Evolutionary conservation across 768 basidiomycete genomes (phyloP), one percentile per base, ranked within the genome.

Genomic region (Chalciporus piperatus): DNA sequence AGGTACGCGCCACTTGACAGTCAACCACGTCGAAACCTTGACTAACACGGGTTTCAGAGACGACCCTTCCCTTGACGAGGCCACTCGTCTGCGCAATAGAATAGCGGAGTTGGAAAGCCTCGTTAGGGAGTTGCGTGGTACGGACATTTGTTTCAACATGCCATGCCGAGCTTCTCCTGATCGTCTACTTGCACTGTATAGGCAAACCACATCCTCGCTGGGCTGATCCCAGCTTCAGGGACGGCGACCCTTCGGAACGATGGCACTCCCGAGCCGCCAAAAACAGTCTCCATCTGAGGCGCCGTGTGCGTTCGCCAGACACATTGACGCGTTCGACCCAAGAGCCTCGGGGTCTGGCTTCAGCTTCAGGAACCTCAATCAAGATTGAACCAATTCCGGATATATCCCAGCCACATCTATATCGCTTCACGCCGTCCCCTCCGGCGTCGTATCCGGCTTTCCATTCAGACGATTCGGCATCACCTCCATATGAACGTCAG

Each of bases 101-200:
- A 92, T 97, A 58, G 92, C 92, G 35, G 93, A 97, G 71, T 82
- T 97, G 48, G 93, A 97, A 70, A 89, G 88, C 60, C 81, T 95
- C 28, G 92, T 96, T 32, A 79, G 93, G 55, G 93, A 95, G 66
- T 74, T 97, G 25, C 80, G 92, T 66, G 89, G 88, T 87, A 69
- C 47, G 68, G 52, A 47, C 13, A 66, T 54, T 35, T 45, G 45
- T 56, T 56, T 52, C 55, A 46, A 46, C 30, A 7, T 28, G 28
- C 47, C 25, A n/a, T n/a, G 46, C 19, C 32, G n/a, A n/a, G n/a
- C 48, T 32, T 45, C 32, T 39, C 39, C 50, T 60, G 55, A 56
- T 59, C 19, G 11, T 12, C 30, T 44, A 4, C 30, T 41, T 39
- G 47, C 41, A 47, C 41, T 41, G 37, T 50, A 40, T 61, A 90